Evolutionary conservation across 106 monocot genomes (phyloP).

Genomic region (Amphibolis antarctica): DNA sequence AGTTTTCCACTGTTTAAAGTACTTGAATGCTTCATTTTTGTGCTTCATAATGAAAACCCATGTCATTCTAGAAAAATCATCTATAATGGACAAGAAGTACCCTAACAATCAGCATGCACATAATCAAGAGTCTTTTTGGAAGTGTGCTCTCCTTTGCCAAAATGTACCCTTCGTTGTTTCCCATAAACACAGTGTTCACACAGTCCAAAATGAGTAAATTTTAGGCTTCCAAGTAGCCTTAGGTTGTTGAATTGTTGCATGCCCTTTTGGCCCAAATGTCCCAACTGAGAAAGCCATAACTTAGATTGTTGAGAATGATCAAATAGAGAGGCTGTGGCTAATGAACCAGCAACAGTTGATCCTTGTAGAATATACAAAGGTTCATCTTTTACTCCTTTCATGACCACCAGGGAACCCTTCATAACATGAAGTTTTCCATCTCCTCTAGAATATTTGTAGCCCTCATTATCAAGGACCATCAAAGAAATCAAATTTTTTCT

Average conservation of each 20-base stretch:
- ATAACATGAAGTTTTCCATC: background rate
- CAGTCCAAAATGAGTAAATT: background rate
- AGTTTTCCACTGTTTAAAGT: background rate
- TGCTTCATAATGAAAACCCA: constrained; percentile 6
- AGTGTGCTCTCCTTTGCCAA: background rate
- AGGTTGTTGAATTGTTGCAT: background rate
- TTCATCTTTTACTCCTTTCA: background rate
- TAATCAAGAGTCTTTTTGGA: background rate
- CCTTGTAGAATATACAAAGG: background rate
- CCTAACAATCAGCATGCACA: constrained; percentile 1
- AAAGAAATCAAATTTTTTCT: background rate
- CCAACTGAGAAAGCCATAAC: background rate
- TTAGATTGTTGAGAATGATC: background rate
- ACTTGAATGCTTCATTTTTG: background rate
- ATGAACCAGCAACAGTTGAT: background rate
- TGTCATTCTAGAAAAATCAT: constrained; percentile 5
- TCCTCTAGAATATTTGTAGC: background rate
- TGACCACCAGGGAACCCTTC: background rate
- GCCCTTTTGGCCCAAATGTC: background rate
- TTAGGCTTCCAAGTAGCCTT: background rate
- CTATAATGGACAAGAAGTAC: background rate
- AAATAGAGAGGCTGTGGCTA: background rate
- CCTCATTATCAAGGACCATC: background rate
- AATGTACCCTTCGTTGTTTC: background rate
- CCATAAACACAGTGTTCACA: constrained; percentile 2